phyloP scores from a whole-genome alignment of 106 monocot genomes.

The Dactylorhiza incarnata region DNA sequence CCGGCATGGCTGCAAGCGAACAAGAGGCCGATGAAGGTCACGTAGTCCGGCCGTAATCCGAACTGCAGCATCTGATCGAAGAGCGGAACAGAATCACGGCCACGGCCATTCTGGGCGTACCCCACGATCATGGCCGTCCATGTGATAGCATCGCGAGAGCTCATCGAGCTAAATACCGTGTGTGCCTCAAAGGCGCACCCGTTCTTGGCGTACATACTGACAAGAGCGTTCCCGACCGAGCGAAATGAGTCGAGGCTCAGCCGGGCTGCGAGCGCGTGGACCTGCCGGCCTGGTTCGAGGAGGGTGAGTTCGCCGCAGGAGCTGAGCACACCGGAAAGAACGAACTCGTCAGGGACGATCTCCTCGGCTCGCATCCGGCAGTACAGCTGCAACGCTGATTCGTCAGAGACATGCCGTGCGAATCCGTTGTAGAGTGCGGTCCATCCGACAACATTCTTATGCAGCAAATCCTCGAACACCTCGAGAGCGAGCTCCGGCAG shows the following conservation, averaged over 20 bases:
- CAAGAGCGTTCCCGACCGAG: constrained; percentile 42
- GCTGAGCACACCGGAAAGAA: constrained; percentile 37
- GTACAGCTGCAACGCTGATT: constrained; percentile 26
- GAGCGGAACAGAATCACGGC: constrained; percentile 30
- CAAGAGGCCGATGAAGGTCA: constrained; percentile 53
- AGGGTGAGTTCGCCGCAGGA: constrained; percentile 42
- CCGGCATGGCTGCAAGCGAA: constrained; percentile 73
- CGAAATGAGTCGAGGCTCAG: constrained; percentile 28
- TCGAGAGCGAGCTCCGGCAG: constrained; percentile 15
- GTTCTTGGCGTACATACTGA: constrained; percentile 55
- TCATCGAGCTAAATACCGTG: constrained; percentile 26
- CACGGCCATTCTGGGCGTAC: constrained; percentile 49
- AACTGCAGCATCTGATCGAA: constrained; percentile 26
- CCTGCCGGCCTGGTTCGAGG: constrained; percentile 35
- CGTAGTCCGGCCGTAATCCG: constrained; percentile 35
- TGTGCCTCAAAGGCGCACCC: constrained; percentile 42
- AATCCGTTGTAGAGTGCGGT: constrained; percentile 37
- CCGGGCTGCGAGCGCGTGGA: constrained; percentile 19
- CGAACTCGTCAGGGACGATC: constrained; percentile 31
- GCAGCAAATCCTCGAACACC: constrained; percentile 23
- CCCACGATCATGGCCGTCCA: constrained; percentile 56
- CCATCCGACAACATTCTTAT: constrained; percentile 41
- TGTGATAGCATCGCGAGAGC: constrained; percentile 24
- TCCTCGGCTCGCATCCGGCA: constrained; percentile 21
- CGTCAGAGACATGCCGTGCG: constrained; percentile 25